Percentiles rank a stretch among this genome's conserved stretches.
phyloP scores from a whole-genome alignment of 2,329 filamentous ascomycete genomes.

The Penicillium frequentans region DNA sequence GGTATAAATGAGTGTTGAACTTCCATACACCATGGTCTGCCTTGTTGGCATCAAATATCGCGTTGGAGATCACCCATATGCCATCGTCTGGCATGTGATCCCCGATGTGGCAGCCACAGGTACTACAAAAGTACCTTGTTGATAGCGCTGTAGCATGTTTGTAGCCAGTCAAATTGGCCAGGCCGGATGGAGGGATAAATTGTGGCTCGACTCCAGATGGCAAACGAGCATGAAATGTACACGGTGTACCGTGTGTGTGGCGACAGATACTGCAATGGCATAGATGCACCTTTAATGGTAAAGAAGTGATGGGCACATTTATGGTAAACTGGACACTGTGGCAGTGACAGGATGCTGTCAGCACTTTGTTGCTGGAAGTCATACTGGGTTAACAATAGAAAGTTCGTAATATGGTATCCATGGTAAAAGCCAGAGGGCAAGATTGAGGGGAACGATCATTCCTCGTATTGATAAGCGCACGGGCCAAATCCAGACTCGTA shows the following conservation, averaged over 20 bases:
- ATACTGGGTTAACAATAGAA: not conserved
- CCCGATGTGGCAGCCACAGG: conserved; percentile 43
- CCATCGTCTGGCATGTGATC: conserved; percentile 7
- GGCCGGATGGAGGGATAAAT: conserved; percentile 24
- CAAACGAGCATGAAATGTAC: conserved; percentile 26
- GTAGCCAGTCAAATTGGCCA: conserved; percentile 27
- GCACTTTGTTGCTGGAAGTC: conserved; percentile 7
- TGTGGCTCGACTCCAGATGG: conserved; percentile 19
- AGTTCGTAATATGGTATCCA: not conserved
- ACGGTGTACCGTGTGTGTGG: conserved; percentile 38
- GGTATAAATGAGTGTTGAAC: conserved; percentile 19
- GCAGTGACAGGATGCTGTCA: conserved; percentile 29
- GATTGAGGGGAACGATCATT: not conserved
- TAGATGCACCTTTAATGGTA: conserved; percentile 43
- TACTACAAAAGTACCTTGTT: conserved; percentile 43
- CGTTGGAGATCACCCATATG: conserved; percentile 23
- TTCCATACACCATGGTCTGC: conserved; percentile 17
- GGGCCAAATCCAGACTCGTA: not conserved
- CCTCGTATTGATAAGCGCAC: not conserved
- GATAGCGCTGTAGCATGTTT: conserved; percentile 27
- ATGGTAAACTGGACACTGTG: conserved; percentile 32
- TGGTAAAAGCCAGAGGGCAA: not conserved
- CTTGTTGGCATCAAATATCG: conserved; percentile 23
- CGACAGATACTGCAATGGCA: conserved; percentile 50
- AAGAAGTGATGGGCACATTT: conserved; percentile 28